These are phyloP conservation scores for Colletotrichum lindemuthianum DNA, from an alignment of 2,329 filamentous ascomycete genomes.

Conservation along the genomic window DNA sequence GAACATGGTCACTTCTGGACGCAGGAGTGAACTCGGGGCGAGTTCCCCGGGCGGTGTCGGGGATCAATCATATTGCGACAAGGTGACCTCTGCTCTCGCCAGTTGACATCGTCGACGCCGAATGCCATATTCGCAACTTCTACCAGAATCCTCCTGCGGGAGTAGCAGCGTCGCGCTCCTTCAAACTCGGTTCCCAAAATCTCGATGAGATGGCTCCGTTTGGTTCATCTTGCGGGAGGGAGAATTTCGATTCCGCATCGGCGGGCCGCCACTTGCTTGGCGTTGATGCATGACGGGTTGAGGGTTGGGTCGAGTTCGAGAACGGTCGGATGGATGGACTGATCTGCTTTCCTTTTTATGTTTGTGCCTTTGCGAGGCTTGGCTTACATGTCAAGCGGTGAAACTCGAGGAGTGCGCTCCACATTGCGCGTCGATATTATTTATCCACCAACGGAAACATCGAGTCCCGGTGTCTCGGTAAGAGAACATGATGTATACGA, in stretches of 20 bases:
- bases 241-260: constrained; percentile 14
- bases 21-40: constrained; percentile 38
- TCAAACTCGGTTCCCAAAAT: background rate
- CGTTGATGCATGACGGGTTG: constrained; percentile 16
- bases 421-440: constrained; percentile 13
- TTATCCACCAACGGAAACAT: constrained; percentile 33
- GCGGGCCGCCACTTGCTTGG: constrained; percentile 28
- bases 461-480: background rate
- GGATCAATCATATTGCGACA: too few relatives aligned
- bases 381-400: constrained; percentile 27
- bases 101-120: too few relatives aligned
- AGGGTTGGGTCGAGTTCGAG: constrained; percentile 10
- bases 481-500: constrained; percentile 22
- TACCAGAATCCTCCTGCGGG: too few relatives aligned
- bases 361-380: constrained; percentile 15
- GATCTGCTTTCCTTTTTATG: constrained; percentile 34
- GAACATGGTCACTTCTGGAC: constrained; percentile 50
- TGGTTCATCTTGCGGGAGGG: background rate
- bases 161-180: background rate
- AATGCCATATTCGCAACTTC: too few relatives aligned
- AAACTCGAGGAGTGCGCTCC: constrained; percentile 18
- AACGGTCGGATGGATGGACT: constrained; percentile 13
- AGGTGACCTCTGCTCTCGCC: too few relatives aligned
- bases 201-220: background rate
- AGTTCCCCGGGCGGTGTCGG: too few relatives aligned